Percentiles rank a stretch among this genome's conserved stretches.
These are phyloP conservation scores for Podospora sp. DNA, from an alignment of 495 filamentous ascomycete species.

Conservation along the genomic window DNA sequence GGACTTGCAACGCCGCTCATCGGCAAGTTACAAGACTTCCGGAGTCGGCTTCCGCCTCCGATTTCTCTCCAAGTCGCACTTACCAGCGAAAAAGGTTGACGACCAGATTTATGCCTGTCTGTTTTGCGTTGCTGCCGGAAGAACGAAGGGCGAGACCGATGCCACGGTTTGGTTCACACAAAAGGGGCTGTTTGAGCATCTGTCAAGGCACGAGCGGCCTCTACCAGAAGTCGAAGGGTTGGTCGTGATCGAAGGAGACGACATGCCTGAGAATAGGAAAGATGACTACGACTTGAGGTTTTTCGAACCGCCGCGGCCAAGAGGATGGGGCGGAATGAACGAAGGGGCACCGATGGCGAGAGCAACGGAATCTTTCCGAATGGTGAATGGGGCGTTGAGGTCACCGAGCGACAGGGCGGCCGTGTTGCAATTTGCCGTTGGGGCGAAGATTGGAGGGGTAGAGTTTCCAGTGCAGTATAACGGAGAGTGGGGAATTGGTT, in stretches of 20 bases:
- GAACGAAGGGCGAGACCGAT: slow-evolving; percentile 42
- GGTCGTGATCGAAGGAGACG: slow-evolving; percentile 37
- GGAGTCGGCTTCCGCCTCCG: slow-evolving; percentile 43
- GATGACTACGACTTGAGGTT: slow-evolving; percentile 54
- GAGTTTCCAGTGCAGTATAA: slow-evolving; percentile 47
- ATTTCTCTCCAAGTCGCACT: slow-evolving; percentile 47
- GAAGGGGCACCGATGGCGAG: slow-evolving; percentile 39
- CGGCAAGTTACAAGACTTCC: slow-evolving; percentile 39
- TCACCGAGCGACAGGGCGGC: slow-evolving; percentile 41
- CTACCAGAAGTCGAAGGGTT: slow-evolving; percentile 45
- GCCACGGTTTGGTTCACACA: slow-evolving; percentile 48
- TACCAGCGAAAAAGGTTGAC: slow-evolving; percentile 38
- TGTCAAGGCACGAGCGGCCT: slow-evolving; percentile 46
- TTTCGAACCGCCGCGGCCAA: slow-evolving; percentile 32
- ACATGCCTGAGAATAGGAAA: slow-evolving; percentile 23
- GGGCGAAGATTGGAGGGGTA: slow-evolving; percentile 48
- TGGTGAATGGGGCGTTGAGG: slow-evolving; percentile 34
- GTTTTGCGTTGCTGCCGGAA: slow-evolving; percentile 45
- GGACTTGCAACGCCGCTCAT: slow-evolving; percentile 34
- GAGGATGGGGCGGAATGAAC: slow-evolving; percentile 37
- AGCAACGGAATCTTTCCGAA: slow-evolving; percentile 38
- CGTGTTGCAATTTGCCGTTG: slow-evolving; percentile 45
- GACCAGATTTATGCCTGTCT: slow-evolving; percentile 45
- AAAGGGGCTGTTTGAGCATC: slow-evolving; percentile 42
- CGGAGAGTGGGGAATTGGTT: slow-evolving; percentile 53